Conservation (phyloP, 352 stramenopile species). For the Thraustochytrium striatum region DNA sequence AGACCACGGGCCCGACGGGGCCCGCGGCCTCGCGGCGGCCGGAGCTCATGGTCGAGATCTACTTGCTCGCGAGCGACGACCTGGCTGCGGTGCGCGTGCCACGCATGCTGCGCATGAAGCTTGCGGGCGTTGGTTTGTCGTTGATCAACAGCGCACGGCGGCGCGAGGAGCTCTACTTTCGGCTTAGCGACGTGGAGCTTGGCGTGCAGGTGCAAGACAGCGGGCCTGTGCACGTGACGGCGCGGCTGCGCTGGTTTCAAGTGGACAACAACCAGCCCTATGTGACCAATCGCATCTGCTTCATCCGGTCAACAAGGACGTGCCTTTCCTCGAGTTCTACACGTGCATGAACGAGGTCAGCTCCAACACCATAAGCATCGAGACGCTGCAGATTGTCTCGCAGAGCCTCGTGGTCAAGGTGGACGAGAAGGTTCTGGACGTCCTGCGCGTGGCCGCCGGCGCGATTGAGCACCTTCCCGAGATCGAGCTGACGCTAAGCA, state of each 20-base stretch:
- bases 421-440: slow-evolving; percentile 39
- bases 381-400: slow-evolving; percentile 25
- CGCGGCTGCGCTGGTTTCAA: slow-evolving; percentile 3
- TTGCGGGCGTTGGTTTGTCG: slow-evolving; percentile 26
- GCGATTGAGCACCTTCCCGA: background rate
- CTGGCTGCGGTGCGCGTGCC: background rate
- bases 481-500: background rate
- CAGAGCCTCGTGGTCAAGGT: slow-evolving; percentile 29
- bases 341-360: background rate
- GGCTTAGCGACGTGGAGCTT: slow-evolving; percentile 7
- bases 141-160: slow-evolving; percentile 20
- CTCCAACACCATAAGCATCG: slow-evolving; percentile 1
- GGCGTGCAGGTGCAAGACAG: background rate
- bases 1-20: background rate
- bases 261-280: slow-evolving; percentile 30
- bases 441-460: background rate
- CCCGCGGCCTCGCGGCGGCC: background rate
- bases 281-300: slow-evolving; percentile 2
- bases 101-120: background rate
- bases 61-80: slow-evolving; percentile 5
- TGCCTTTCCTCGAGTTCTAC: slow-evolving; percentile 12
- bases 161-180: slow-evolving; percentile 33
- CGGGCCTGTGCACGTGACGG: background rate
- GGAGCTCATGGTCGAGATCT: slow-evolving; percentile 14
- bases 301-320: slow-evolving; percentile 7